phyloP scores from a whole-genome alignment of 805 yeast genomes.

The Komagataella populi region DNA sequence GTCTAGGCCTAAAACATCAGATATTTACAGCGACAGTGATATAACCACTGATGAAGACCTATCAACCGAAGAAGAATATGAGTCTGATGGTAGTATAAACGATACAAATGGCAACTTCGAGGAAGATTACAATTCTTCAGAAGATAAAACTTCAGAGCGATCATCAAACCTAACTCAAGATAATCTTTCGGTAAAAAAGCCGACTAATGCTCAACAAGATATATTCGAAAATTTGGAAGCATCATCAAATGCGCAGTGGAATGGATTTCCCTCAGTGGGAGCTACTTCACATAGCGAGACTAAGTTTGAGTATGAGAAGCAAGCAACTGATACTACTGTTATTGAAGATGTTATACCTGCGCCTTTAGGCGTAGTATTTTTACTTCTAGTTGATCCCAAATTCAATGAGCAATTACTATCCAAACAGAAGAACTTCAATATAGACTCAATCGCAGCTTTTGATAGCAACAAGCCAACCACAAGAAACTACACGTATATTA shows the following conservation, averaged over 20 bases:
- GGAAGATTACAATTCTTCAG: neutral
- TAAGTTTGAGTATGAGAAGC: constrained; percentile 27
- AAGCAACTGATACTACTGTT: constrained; percentile 39
- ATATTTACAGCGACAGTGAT: neutral
- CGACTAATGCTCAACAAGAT: constrained; percentile 15
- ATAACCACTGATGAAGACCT: neutral
- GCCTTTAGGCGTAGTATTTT: constrained; percentile 50
- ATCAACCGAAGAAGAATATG: neutral
- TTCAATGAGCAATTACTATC: constrained; percentile 30
- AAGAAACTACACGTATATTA: constrained; percentile 42
- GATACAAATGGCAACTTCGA: neutral
- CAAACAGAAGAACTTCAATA: constrained; percentile 51
- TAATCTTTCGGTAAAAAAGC: constrained; percentile 17
- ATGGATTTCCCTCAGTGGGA: constrained; percentile 18
- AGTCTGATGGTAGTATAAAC: neutral
- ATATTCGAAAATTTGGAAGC: constrained; percentile 9
- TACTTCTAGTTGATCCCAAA: constrained; percentile 39
- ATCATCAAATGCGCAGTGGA: neutral
- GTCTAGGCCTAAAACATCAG: neutral
- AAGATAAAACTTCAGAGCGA: constrained; percentile 5
- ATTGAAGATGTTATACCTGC: constrained; percentile 40
- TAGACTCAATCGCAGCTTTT: constrained; percentile 33
- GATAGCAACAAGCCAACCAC: constrained; percentile 12
- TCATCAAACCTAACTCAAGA: constrained; percentile 3
- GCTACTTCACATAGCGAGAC: constrained; percentile 20